Percentiles rank a stretch among this genome's conserved stretches.
These are phyloP conservation scores for Eragrostis tef DNA, from an alignment of 202 grass and related monocot genomes.

Conservation along the genomic window DNA sequence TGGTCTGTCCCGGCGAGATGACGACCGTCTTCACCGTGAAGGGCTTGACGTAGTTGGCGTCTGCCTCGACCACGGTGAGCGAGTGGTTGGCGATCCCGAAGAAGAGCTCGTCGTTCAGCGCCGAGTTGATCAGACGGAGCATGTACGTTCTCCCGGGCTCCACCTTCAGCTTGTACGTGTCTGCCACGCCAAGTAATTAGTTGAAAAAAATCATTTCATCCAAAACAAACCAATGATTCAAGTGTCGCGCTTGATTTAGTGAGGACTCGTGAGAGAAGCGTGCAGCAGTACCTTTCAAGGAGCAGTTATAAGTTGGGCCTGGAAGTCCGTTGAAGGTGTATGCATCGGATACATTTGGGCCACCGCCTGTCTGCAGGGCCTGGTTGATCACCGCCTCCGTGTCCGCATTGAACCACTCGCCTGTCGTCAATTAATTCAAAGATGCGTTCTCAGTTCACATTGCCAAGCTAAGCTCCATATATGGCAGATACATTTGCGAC, in stretches of 20 bases:
- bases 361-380: conserved; percentile 62
- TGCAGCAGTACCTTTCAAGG: conserved; percentile 46
- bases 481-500: neutral
- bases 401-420: conserved; percentile 76
- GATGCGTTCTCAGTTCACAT: neutral
- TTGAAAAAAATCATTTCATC: neutral
- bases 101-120: conserved; percentile 87
- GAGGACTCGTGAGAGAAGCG: too few species aligned
- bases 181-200: conserved; percentile 29
- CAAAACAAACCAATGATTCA: neutral
- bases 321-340: conserved; percentile 80
- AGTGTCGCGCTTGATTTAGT: neutral
- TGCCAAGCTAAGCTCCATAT: neutral
- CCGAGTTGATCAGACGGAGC: conserved; percentile 79
- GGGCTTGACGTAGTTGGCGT: conserved; percentile 72
- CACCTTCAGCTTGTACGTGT: conserved; percentile 73
- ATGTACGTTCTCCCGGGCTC: conserved; percentile 59
- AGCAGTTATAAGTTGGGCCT: conserved; percentile 69
- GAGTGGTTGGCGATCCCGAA: conserved; percentile 77
- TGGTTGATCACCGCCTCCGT: conserved; percentile 74
- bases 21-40: conserved; percentile 55
- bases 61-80: conserved; percentile 71
- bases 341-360: conserved; percentile 72
- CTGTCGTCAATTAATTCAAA: conserved; percentile 33
- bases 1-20: conserved; percentile 74